Base-by-base conservation (phyloP, 441 rosid species). In the Kokia cookei region DNA sequence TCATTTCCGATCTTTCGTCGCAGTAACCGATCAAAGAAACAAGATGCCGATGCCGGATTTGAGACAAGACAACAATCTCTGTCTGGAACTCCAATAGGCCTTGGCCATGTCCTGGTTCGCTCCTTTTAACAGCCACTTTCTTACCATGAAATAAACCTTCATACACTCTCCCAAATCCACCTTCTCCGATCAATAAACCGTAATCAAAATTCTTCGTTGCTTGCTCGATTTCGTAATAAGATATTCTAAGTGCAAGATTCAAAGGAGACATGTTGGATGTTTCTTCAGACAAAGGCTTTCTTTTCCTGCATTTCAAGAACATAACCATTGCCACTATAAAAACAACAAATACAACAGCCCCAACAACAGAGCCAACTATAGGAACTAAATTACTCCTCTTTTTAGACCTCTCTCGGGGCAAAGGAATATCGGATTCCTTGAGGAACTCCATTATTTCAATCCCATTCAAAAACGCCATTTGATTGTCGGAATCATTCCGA, bases 371-470 rank as follows among this genome's bases (percentile, higher is more conserved):
- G 19, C 82, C 88, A 60, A 83, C 76, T 5, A 83, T 32, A 6
- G 37, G 37, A 32, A 82, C 29, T 17, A 76, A 71, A 19, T 3
- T 22, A 5, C 0, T 22, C 7, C n/a, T 24, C 6, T 26, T 11
- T n/a, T 42, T 32, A 24, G 1, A 10, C 14, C 61, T 78, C 72
- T 76, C 79, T 26, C 73, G 76, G 1, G 42, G 4, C 54, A 9
- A 19, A 43, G 4, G 63, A 11, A 53, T 40, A 42, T 73, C 75
- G 9, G 75, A 72, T 57, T 61, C 60, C 65, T 64, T 71, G 27
- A 82, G 26, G 24, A 85, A 73, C 77, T 83, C 79, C 86, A 89
- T 79, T 37, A 87, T 84, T 79, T 87, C 93, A 13, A 86, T 75
- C 4, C 91, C 93, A 73, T 87, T 86, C 67, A 89, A 71, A 59